Percentiles rank a stretch among this genome's conserved stretches.
Conservation (phyloP, 208 protist species). For the Novymonas esmeraldas region DNA sequence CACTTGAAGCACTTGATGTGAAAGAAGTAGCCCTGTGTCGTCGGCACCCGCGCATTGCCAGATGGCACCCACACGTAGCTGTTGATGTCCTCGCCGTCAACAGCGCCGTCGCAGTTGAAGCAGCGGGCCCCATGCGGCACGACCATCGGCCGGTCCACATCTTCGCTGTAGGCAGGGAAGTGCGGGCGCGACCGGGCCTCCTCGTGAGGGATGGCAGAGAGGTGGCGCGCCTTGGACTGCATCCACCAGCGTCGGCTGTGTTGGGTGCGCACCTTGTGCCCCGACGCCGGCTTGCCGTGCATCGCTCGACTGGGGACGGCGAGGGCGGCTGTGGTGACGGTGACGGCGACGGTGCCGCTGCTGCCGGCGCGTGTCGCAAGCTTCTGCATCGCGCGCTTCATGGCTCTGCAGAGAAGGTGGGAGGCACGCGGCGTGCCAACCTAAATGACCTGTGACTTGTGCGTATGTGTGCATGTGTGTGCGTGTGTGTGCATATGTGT, state of each 20-base stretch:
- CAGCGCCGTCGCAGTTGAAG: constrained; percentile 84
- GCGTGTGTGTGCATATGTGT: too few species aligned
- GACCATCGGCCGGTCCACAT: constrained; percentile 83
- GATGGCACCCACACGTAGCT: constrained; percentile 91
- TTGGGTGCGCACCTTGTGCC: constrained; percentile 89
- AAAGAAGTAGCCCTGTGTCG: constrained; percentile 89
- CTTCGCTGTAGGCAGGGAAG: constrained; percentile 87
- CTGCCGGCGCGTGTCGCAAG: constrained; percentile 3
- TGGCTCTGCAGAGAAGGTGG: too few species aligned
- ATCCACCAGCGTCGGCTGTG: constrained; percentile 89
- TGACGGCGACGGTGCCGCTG: neutral
- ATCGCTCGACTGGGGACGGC: constrained; percentile 35
- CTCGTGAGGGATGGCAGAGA: constrained; percentile 81
- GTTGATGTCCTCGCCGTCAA: constrained; percentile 69
- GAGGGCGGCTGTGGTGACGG: constrained; percentile 10
- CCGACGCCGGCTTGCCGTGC: constrained; percentile 88
- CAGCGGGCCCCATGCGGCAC: constrained; percentile 77
- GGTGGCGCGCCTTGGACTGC: constrained; percentile 89
- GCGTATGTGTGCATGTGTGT: too few species aligned
- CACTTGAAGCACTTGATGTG: constrained; percentile 93
- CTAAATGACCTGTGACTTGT: too few species aligned
- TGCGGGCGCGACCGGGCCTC: constrained; percentile 78
- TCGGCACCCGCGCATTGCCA: constrained; percentile 85
- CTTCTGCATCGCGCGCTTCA: constrained; percentile 12
- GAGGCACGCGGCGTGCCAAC: too few species aligned